Conservation (phyloP, 768 basidiomycete genomes). For the Tylopilus balloui region DNA sequence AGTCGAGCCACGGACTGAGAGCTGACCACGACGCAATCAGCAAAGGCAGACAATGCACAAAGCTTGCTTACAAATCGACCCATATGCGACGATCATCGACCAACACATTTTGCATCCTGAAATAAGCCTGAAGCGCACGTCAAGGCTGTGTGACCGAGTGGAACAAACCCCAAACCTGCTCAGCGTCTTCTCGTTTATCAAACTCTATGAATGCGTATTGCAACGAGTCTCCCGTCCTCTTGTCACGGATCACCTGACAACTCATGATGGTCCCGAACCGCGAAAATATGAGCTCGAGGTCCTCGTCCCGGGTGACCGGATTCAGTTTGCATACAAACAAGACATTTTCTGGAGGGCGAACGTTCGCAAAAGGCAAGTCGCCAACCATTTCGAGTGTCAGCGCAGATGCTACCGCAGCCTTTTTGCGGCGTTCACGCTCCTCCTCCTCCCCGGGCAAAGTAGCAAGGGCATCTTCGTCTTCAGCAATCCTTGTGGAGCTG, state of each 20-base stretch:
- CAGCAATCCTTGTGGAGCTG: slow-evolving; percentile 83
- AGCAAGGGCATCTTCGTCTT: slow-evolving; percentile 87
- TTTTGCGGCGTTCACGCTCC: slow-evolving; percentile 75
- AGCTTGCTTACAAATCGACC: slow-evolving; percentile 88
- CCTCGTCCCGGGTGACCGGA: slow-evolving; percentile 91
- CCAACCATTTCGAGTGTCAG: slow-evolving; percentile 99
- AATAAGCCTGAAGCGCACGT: slow-evolving; percentile 67
- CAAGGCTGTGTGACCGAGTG: slow-evolving; percentile 3
- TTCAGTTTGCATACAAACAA: slow-evolving; percentile 99
- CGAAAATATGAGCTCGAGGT: slow-evolving; percentile 95
- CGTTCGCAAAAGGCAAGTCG: slow-evolving; percentile 96
- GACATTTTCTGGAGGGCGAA: slow-evolving; percentile 96
- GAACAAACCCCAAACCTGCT: slow-evolving; percentile 58
- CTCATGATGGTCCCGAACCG: slow-evolving; percentile 94
- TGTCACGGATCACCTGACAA: slow-evolving; percentile 96
- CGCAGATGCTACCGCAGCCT: slow-evolving; percentile 88
- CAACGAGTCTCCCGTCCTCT: slow-evolving; percentile 90
- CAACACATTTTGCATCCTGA: slow-evolving; percentile 99
- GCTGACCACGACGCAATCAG: slow-evolving; percentile 36
- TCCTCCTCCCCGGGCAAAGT: slow-evolving; percentile 83
- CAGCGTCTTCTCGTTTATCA: slow-evolving; percentile 88
- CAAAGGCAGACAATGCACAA: slow-evolving; percentile 2
- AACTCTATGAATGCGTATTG: slow-evolving; percentile 99
- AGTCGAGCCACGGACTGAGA: slow-evolving; percentile 93
- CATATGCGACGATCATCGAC: slow-evolving; percentile 97